Conservation (phyloP, 208 protist species). For the Herpetomonas muscarum region DNA sequence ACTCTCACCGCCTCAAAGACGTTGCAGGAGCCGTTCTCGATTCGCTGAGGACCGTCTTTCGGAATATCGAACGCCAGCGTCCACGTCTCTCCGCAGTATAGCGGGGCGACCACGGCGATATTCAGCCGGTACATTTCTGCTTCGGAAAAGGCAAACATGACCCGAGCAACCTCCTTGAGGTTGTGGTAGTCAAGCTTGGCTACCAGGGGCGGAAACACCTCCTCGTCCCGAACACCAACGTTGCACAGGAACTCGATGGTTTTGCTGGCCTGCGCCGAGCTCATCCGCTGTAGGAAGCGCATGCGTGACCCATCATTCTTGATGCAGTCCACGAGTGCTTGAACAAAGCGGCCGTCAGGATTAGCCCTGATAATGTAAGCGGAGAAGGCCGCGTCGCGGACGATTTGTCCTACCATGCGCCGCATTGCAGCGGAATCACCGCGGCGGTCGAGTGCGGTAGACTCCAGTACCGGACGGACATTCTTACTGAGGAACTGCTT, state of each 20-base stretch:
- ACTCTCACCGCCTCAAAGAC: slow-evolving; percentile 77
- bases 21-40: slow-evolving; percentile 35
- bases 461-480: slow-evolving; percentile 66
- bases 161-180: slow-evolving; percentile 58
- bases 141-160: slow-evolving; percentile 69
- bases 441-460: slow-evolving; percentile 54
- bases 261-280: slow-evolving; percentile 72
- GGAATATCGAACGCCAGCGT: not conserved
- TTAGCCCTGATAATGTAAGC: slow-evolving; percentile 50
- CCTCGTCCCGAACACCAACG: slow-evolving; percentile 46
- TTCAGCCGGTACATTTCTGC: slow-evolving; percentile 43
- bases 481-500: slow-evolving; percentile 50
- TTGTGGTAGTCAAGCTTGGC: slow-evolving; percentile 54
- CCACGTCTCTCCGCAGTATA: slow-evolving; percentile 79
- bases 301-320: slow-evolving; percentile 60
- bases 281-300: slow-evolving; percentile 72
- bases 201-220: slow-evolving; percentile 49
- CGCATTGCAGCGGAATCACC: slow-evolving; percentile 47
- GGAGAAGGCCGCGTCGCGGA: slow-evolving; percentile 72
- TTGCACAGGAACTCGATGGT: slow-evolving; percentile 61
- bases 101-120: slow-evolving; percentile 54
- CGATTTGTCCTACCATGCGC: slow-evolving; percentile 48
- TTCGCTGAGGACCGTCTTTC: not conserved
- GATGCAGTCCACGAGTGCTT: slow-evolving; percentile 52
- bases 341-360: slow-evolving; percentile 50